These are phyloP conservation scores for Paramecium pentaurelia DNA, from an alignment of 73 alveolate genomes.

Conservation along the genomic window DNA sequence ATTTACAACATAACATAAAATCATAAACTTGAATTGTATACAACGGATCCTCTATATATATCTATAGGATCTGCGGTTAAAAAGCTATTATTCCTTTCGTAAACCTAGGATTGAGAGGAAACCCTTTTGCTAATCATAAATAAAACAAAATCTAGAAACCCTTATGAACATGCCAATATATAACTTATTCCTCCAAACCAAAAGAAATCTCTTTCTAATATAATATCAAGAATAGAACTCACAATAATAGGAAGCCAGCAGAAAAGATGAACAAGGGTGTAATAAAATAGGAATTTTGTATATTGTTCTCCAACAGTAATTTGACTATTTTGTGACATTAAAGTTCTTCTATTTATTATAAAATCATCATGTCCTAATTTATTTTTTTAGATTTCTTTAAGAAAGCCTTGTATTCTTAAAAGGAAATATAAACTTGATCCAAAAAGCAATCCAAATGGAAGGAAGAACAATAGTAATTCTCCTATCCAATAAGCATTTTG, in stretches of 20 bases:
- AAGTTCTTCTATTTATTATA: not conserved
- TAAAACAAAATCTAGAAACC: not conserved
- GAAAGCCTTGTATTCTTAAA: not conserved
- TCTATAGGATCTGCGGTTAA: not conserved
- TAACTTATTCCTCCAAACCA: not conserved
- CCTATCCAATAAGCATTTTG: not conserved
- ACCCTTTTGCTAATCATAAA: not conserved
- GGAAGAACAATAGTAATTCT: not conserved
- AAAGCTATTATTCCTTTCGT: not conserved
- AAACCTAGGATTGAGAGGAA: not conserved
- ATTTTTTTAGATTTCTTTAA: not conserved
- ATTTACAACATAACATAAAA: not conserved
- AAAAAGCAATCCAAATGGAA: not conserved
- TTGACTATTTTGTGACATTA: not conserved
- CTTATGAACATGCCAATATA: not conserved
- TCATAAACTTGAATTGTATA: constrained; percentile 15
- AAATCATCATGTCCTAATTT: not conserved
- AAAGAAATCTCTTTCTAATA: not conserved
- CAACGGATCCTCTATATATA: not conserved
- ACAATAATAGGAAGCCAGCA: not conserved
- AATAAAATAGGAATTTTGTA: not conserved
- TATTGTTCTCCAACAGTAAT: not conserved
- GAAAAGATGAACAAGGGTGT: not conserved
- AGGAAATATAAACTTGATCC: not conserved
- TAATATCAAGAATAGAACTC: not conserved